Evolutionary conservation across 495 filamentous ascomycete genomes (phyloP), one percentile per base, ranked within the genome.

Genomic region (Tuber magnatum): DNA sequence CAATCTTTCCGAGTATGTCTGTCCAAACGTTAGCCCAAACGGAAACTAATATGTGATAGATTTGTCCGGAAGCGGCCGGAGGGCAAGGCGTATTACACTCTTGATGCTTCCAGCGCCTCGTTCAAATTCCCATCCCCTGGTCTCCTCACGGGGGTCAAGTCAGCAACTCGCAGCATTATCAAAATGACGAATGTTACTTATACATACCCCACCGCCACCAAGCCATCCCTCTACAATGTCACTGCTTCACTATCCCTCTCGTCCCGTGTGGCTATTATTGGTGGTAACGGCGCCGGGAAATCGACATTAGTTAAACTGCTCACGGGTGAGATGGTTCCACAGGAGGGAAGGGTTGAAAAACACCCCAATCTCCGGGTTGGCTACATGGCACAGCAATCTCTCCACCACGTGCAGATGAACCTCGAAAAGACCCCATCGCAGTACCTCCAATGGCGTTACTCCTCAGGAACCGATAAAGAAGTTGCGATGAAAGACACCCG

Each of bases 371-470:
- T 99, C 71, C 96, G 96, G 87, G 97, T 99, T 81, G 96, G 96
- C 69, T 98, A 98, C 87, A 97, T 98, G 87, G 97, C 97, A 86
- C 96, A 99, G 85, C 96, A 98, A 83, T 97, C 96, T 32, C 88
- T 99, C 18, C 95, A 99, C 87, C 95, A 98, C 88, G 94, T 99
- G 18, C 94, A 98, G 85, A 96, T 97, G 94, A 95, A 99, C 82
- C 88, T 99, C 78, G 95, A 99, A 84, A 98, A 98, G 89, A 99
- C 95, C 6, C 95, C 95, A 14, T 97, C 94, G 82, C 95, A 99
- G 84, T 99, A 99, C 82, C 88, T 99, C 44, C 94, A 97, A 86
- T 99, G 95, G 95, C 93, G 95, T 76, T 99, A 98, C 81, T 92
- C 92, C 71, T 92, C 97, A 82, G 95, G 95, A 79, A 94, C 97